Evolutionary conservation across 768 basidiomycete species (phyloP).

Genomic region (Tricholoma saponaceum): DNA sequence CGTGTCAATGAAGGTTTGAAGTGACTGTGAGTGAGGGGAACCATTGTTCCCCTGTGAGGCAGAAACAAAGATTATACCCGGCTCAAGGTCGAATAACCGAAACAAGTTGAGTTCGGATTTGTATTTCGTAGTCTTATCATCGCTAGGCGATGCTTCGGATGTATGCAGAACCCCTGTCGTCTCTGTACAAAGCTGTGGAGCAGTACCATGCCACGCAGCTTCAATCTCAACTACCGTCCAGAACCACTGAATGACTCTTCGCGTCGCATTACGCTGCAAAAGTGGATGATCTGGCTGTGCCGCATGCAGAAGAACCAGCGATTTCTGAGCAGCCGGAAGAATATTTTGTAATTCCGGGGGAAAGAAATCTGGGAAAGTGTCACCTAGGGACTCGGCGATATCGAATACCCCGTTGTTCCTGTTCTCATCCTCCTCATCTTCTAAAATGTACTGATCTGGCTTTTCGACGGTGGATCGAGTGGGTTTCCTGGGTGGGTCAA

Average conservation of each 20-base stretch:
- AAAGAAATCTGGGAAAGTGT: slow-evolving; percentile 63
- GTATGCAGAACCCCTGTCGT: not conserved
- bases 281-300: slow-evolving; percentile 65
- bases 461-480: slow-evolving; percentile 20
- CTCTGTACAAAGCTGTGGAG: not conserved
- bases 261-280: slow-evolving; percentile 27
- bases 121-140: slow-evolving; percentile 9
- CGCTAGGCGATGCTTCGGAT: not conserved
- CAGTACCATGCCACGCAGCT: slow-evolving; percentile 36
- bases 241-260: slow-evolving; percentile 47
- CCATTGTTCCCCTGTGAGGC: slow-evolving; percentile 8
- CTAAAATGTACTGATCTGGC: slow-evolving; percentile 28
- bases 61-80: slow-evolving; percentile 36
- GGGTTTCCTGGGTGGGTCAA: slow-evolving; percentile 22
- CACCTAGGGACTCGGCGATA: slow-evolving; percentile 30
- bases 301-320: slow-evolving; percentile 57
- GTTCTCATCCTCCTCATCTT: slow-evolving; percentile 34
- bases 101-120: slow-evolving; percentile 43
- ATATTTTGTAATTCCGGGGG: slow-evolving; percentile 43
- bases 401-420: slow-evolving; percentile 38
- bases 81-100: slow-evolving; percentile 62
- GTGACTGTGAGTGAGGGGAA: slow-evolving; percentile 9
- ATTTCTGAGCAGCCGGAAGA: slow-evolving; percentile 64
- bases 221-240: slow-evolving; percentile 57
- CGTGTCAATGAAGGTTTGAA: slow-evolving; percentile 45